Conservation (phyloP, 208 protist species). For the Acanthamoeba royreba region DNA sequence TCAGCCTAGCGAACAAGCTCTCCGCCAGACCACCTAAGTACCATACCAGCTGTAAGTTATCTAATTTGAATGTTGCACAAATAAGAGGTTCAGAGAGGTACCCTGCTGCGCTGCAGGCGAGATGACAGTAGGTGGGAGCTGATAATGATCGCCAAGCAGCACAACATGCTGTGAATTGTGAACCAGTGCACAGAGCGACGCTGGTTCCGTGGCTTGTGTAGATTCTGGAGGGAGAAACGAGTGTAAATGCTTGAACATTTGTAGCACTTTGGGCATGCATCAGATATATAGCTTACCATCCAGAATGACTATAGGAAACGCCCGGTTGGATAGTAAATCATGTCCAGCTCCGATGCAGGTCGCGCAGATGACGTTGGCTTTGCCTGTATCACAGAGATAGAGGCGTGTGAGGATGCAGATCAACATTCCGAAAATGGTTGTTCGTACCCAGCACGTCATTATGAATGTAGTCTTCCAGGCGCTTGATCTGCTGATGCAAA, state of each 20-base stretch:
- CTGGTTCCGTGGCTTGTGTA: constrained; percentile 50
- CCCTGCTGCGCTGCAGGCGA: not conserved
- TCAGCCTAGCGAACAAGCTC: constrained; percentile 50
- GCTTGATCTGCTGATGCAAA: not conserved
- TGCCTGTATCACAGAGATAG: no score
- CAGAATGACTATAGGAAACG: constrained; percentile 16
- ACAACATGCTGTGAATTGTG: constrained; percentile 18
- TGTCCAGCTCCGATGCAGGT: constrained; percentile 54
- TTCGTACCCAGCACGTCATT: not conserved
- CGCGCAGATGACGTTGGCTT: constrained; percentile 31
- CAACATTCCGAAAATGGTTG: no score
- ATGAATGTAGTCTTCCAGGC: not conserved
- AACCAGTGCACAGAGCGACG: constrained; percentile 1
- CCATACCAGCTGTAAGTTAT: no score
- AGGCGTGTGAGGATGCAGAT: no score
- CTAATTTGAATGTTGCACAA: no score
- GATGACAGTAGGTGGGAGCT: constrained; percentile 60
- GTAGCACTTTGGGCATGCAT: not conserved
- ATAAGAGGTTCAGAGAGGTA: no score
- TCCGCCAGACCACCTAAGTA: not conserved
- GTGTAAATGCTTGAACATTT: no score
- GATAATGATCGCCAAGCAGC: constrained; percentile 46
- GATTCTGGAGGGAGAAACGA: constrained; percentile 37
- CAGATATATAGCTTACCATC: constrained; percentile 39
- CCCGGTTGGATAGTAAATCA: not conserved